Percentiles rank a stretch among this genome's conserved stretches.
Evolutionary conservation across 106 monocot genomes (phyloP).

Genomic region (Dendrobium chrysotoxum): DNA sequence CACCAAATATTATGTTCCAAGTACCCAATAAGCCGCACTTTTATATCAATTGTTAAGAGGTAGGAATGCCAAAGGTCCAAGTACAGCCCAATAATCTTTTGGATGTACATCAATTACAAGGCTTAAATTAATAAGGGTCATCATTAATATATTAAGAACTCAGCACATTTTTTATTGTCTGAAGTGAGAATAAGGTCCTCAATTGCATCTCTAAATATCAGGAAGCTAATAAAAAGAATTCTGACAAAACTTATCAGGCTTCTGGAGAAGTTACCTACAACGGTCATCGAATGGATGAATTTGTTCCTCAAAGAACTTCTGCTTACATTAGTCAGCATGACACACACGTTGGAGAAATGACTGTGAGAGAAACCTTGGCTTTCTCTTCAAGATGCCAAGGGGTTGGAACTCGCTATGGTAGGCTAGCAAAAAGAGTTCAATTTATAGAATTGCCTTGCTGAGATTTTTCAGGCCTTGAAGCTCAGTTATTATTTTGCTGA

Average conservation of each 20-base stretch:
- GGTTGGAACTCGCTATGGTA: conserved; percentile 13
- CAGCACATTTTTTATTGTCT: neutral
- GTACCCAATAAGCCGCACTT: no score
- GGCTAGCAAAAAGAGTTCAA: neutral
- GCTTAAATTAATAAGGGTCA: neutral
- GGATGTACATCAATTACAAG: no score
- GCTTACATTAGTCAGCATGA: conserved; percentile 75
- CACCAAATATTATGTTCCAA: neutral
- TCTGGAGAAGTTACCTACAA: conserved; percentile 53
- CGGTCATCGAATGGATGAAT: conserved; percentile 31
- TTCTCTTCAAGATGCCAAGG: conserved; percentile 71
- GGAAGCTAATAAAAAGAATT: neutral
- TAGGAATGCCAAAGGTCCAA: no score
- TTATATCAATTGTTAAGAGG: no score
- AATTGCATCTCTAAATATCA: neutral
- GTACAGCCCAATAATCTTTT: no score
- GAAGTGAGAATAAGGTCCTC: neutral
- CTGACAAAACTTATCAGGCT: conserved; percentile 17
- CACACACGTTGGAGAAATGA: conserved; percentile 58
- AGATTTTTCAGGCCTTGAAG: neutral
- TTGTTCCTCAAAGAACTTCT: conserved; percentile 51
- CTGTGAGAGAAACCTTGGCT: conserved; percentile 61
- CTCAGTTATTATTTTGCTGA: neutral
- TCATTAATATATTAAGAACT: neutral
- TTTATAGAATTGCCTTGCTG: neutral